These are phyloP conservation scores for Candida rishiriensis DNA, from an alignment of 805 yeast species.

Conservation along the genomic window DNA sequence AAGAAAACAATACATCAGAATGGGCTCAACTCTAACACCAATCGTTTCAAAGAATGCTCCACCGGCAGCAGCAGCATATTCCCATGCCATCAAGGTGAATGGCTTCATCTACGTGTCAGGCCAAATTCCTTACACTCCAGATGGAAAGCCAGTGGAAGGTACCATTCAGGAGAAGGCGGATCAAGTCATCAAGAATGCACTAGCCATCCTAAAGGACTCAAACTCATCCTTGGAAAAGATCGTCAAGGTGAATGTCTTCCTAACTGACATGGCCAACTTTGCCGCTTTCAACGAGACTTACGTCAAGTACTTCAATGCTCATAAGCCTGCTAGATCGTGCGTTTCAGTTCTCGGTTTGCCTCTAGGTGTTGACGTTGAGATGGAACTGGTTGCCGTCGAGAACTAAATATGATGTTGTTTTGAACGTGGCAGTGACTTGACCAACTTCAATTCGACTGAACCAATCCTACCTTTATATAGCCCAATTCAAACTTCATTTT, in stretches of 20 bases:
- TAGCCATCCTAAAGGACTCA: conserved; percentile 74
- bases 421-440: too few species aligned
- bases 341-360: conserved; percentile 93
- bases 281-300: conserved; percentile 84
- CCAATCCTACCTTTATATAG: too few species aligned
- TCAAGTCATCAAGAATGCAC: conserved; percentile 64
- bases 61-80: conserved; percentile 94
- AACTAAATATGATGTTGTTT: too few species aligned
- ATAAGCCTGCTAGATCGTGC: conserved; percentile 96
- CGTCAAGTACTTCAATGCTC: conserved; percentile 66
- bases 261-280: conserved; percentile 86
- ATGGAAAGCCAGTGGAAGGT: conserved; percentile 75
- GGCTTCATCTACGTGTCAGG: conserved; percentile 91
- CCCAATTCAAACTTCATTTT: too few species aligned
- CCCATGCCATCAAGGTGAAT: conserved; percentile 92
- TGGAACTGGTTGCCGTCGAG: conserved; percentile 89
- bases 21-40: conserved; percentile 35
- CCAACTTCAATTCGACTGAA: too few species aligned
- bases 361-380: conserved; percentile 79
- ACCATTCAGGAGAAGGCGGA: conserved; percentile 73
- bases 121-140: conserved; percentile 87
- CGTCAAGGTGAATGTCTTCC: conserved; percentile 84
- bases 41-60: conserved; percentile 77
- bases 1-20: conserved; percentile 21
- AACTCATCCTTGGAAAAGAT: conserved; percentile 80